Evolutionary conservation across 768 basidiomycete species (phyloP).

Genomic region (Russula earlei): DNA sequence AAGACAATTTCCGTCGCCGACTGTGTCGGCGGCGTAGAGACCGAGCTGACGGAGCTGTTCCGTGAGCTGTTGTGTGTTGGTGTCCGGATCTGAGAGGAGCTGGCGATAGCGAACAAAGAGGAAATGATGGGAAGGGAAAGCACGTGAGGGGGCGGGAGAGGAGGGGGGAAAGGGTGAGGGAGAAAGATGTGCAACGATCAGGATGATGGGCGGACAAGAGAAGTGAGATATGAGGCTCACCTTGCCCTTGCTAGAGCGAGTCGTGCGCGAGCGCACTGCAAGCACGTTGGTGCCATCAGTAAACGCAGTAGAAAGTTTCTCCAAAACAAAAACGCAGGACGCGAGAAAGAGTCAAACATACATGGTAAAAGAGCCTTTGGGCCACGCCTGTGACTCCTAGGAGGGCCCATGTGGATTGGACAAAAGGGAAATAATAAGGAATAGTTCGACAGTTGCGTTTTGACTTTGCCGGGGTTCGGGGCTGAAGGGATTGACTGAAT

Average conservation of each 20-base stretch:
- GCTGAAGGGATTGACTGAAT: not conserved
- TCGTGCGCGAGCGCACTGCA: constrained; percentile 47
- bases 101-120: constrained; percentile 3
- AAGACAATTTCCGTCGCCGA: constrained; percentile 90
- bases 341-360: constrained; percentile 4
- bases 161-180: not conserved
- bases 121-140: not conserved
- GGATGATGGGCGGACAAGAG: not conserved
- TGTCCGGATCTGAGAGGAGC: constrained; percentile 48
- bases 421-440: constrained; percentile 6
- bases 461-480: constrained; percentile 15
- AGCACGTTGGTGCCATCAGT: constrained; percentile 22
- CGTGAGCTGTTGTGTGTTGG: constrained; percentile 57
- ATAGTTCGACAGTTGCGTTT: constrained; percentile 7
- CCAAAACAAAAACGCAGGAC: not conserved
- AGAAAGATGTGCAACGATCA: not conserved
- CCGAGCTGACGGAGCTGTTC: constrained; percentile 70
- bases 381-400: constrained; percentile 17
- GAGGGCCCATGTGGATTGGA: constrained; percentile 16
- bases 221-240: constrained; percentile 28
- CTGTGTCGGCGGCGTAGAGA: constrained; percentile 76
- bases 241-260: constrained; percentile 48
- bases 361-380: constrained; percentile 13
- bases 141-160: constrained; percentile 1
- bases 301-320: constrained; percentile 2